Evolutionary conservation across 345 rosid genomes (phyloP), one percentile per base, ranked within the genome.

Genomic region (Kernera saxatilis): DNA sequence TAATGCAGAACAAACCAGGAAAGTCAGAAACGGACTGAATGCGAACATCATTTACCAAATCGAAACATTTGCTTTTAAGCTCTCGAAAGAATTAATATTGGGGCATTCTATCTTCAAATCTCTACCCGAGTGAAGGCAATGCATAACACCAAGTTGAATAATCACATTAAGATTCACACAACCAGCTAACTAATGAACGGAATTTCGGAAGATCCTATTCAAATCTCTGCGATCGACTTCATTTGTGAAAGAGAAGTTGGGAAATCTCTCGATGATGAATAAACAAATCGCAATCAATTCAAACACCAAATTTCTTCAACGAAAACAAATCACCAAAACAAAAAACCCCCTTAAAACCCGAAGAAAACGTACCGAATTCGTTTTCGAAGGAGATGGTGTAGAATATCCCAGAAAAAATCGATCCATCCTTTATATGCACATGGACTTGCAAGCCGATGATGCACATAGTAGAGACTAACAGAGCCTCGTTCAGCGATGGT

Each of bases 391-490:
- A 90, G 50, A 92, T 87, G 51, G 98, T 87, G 80, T 83, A 83
- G 78, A 93, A 83, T 68, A 79, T 76, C 30, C 98, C 98, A 50
- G 96, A 87, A n/a, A 74, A 90, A 61, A 88, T 80, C 25, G 98
- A 88, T 46, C 96, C 96, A 61, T 93, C 93, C 61, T 75, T 82
- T 67, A 88, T 78, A 40, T 88, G 87, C 17, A 87, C 97, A 58
- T 93, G 90, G 71, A 88, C 97, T 5, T 85, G 89, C 61, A 82
- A 78, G 49, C 86, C 98, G 77, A 93, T 81, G 76, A 93, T 78
- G 70, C 85, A 73, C 86, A 85, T 82, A 40, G 91, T 90, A 5
- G 90, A 85, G 65, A 76, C 69, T 79, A 92, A 72, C 75, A 85
- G 71, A 69, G 88, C 77, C 13, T 89, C 91, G 51, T 74, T 80